Base-by-base conservation (phyloP, 2,329 filamentous ascomycete species). In the Phaeosphaeriaceae sp. region DNA sequence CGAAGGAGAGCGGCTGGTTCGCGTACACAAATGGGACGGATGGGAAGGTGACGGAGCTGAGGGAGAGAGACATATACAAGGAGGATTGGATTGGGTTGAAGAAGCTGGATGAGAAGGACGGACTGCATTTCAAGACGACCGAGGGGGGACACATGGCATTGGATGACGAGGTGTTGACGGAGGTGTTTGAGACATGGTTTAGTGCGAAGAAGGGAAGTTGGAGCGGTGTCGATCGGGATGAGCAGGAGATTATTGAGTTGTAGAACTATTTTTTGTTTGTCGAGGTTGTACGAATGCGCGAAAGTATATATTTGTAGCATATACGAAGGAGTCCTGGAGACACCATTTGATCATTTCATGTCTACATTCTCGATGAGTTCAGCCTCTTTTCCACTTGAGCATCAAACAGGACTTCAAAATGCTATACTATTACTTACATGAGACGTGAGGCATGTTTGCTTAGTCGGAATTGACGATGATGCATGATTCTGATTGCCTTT, bases 31-130 rank as follows among this genome's bases (percentile, higher is more conserved):
- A 95, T 76, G 83, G 82, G 33, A 91, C 88, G 3, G 81, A 72
- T 58, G 83, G 82, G 1, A 84, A 88, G 60, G 82, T 88, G 21
- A 91, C 87, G 47, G 84, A 84, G 17, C 78, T 99, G 74, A 84
- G 86, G 64, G 85, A 93, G 52, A 84, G 91, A 57, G 76, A 78
- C 25, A 82, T 98, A 1, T 99, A 97, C 77, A 86, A 85, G 66
- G 90, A 98, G 79, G 94, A 99, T 80, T 99, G 95, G 95, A 81
- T 99, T 25, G 95, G 95, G 0, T 81, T 99, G 75, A 91, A 86
- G 76, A 80, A 81, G 68, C 80, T 99, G 70, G 93, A 97, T 79
- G 81, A 89, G 75, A 90, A 90, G 80, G 91, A 90, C 2, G 91
- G 86, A 1, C 80, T 99, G 68, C 85, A 89, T 56, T 97, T 97